Percentiles rank a stretch among this genome's conserved stretches.
Conservation (phyloP, 106 monocot genomes). For the Agapanthus africanus region DNA sequence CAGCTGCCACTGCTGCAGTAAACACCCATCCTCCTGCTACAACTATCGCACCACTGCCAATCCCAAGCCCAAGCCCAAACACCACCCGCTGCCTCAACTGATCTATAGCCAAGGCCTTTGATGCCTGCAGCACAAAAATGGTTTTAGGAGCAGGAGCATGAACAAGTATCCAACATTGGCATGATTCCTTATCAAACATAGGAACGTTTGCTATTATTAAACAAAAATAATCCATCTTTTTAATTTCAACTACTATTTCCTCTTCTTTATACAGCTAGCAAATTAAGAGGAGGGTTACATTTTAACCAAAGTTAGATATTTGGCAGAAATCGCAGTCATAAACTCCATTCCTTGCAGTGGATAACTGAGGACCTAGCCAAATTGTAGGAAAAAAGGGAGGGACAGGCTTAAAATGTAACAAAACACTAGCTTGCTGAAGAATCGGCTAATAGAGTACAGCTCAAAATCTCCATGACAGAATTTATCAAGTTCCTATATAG, state of each 20-base stretch:
- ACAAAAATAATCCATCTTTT: neutral
- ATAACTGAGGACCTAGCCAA: neutral
- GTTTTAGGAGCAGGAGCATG: neutral
- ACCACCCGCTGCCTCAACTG: constrained; percentile 64
- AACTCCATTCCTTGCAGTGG: neutral
- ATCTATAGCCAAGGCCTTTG: constrained; percentile 16
- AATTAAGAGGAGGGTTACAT: neutral
- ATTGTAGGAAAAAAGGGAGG: neutral
- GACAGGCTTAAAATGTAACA: neutral
- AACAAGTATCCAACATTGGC: neutral
- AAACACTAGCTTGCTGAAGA: too few species aligned
- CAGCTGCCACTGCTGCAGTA: constrained; percentile 47
- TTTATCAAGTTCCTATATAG: neutral
- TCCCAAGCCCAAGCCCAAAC: constrained; percentile 74
- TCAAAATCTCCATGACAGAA: neutral
- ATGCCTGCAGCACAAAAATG: constrained; percentile 14
- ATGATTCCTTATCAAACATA: neutral
- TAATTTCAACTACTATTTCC: neutral
- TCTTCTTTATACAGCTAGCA: neutral
- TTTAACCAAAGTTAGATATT: neutral
- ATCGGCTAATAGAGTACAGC: neutral
- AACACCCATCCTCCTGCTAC: constrained; percentile 87
- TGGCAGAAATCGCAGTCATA: neutral
- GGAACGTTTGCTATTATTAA: neutral
- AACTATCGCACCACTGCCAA: constrained; percentile 58